Percentiles rank a stretch among this genome's conserved stretches.
phyloP scores from a whole-genome alignment of 2,329 filamentous ascomycete genomes.

The Fonsecaea pedrosoi region DNA sequence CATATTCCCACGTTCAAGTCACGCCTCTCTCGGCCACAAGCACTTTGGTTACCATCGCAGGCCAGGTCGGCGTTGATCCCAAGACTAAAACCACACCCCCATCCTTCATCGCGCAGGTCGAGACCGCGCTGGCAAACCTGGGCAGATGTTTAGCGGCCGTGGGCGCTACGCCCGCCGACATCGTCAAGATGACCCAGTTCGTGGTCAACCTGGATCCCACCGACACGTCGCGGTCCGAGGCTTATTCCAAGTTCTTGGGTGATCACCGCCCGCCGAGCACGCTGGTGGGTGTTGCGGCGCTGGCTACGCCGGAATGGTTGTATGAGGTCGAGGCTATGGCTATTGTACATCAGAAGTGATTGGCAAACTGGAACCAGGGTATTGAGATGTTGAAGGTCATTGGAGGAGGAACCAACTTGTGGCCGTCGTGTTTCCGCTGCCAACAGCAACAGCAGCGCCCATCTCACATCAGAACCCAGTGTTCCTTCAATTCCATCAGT shows the following conservation, averaged over 20 bases:
- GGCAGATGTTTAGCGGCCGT: slow-evolving; percentile 31
- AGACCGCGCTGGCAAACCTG: slow-evolving; percentile 31
- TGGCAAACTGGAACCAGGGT: not conserved
- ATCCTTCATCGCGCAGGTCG: slow-evolving; percentile 29
- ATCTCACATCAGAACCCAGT: not conserved
- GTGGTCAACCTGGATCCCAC: slow-evolving; percentile 31
- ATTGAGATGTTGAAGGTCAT: not conserved
- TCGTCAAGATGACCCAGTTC: slow-evolving; percentile 33
- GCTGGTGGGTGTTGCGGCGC: slow-evolving; percentile 29
- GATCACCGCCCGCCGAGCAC: slow-evolving; percentile 29
- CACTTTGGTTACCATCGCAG: slow-evolving; percentile 30
- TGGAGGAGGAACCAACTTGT: not conserved
- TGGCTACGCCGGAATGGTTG: slow-evolving; percentile 26
- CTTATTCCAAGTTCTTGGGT: slow-evolving; percentile 26
- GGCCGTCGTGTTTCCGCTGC: not conserved
- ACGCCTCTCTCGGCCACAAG: slow-evolving; percentile 25
- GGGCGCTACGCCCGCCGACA: slow-evolving; percentile 29
- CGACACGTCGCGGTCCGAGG: slow-evolving; percentile 25
- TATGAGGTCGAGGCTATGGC: slow-evolving; percentile 35
- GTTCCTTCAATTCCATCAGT: slow-evolving; percentile 1
- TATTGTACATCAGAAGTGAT: slow-evolving; percentile 27
- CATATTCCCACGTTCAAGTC: slow-evolving; percentile 29
- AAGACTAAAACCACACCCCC: slow-evolving; percentile 11
- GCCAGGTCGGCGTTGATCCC: slow-evolving; percentile 29
- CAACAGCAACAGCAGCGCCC: not conserved